Conservation (phyloP, 331 rosid genomes). For the Stylosanthes scabra region DNA sequence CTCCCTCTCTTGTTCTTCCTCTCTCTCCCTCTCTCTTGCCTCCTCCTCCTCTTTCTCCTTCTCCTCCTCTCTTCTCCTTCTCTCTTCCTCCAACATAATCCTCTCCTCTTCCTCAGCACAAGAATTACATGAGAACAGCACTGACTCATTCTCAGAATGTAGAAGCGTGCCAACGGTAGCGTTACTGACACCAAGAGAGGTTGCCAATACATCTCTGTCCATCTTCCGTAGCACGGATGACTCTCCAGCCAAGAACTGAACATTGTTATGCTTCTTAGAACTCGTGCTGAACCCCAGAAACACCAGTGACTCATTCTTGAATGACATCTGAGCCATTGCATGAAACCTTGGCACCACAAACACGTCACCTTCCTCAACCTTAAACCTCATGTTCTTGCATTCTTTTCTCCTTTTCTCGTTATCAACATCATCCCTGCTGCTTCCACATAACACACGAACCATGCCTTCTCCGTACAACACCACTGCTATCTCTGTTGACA, state of each 20-base stretch:
- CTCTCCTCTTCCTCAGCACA: conserved; percentile 89
- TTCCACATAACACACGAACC: conserved; percentile 67
- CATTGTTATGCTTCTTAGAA: conserved; percentile 46
- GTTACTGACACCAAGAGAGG: conserved; percentile 64
- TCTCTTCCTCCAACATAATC: conserved; percentile 55
- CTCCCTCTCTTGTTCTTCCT: background rate
- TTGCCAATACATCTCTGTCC: conserved; percentile 63
- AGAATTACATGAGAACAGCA: conserved; percentile 67
- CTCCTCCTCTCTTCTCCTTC: background rate
- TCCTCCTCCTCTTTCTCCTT: background rate
- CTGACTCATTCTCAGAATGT: conserved; percentile 52
- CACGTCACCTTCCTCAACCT: conserved; percentile 72
- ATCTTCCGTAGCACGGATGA: conserved; percentile 61
- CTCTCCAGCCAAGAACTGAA: conserved; percentile 79
- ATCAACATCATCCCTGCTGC: conserved; percentile 9
- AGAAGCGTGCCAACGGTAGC: conserved; percentile 57
- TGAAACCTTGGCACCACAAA: conserved; percentile 79
- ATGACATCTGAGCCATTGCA: conserved; percentile 94
- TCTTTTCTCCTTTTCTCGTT: background rate
- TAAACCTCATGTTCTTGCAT: conserved; percentile 66
- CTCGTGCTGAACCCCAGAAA: conserved; percentile 82
- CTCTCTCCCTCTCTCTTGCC: conserved; percentile 19
- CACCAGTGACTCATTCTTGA: conserved; percentile 63
- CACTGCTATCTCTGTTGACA: conserved; percentile 72
- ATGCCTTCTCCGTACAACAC: conserved; percentile 75